Evolutionary conservation across 192 early-diverging fungal species (phyloP).

Genomic region (Backusella sp.): DNA sequence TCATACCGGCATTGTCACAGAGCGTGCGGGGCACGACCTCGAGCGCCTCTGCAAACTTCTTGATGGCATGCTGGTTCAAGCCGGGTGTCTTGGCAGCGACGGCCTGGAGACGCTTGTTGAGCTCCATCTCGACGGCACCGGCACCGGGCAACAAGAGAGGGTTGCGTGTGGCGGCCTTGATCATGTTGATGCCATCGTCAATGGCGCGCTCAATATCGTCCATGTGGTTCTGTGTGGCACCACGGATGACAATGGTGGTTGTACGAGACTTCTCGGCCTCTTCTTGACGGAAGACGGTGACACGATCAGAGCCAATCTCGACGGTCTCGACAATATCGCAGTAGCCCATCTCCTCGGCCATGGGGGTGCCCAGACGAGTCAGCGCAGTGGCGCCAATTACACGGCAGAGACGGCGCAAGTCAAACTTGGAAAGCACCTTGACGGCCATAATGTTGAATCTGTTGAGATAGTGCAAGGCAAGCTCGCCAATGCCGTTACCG

Average conservation of each 20-base stretch:
- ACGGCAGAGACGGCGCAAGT: slow-evolving; percentile 91
- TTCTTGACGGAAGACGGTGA: slow-evolving; percentile 97
- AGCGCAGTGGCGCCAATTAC: slow-evolving; percentile 91
- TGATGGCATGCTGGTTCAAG: slow-evolving; percentile 94
- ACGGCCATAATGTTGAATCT: slow-evolving; percentile 87
- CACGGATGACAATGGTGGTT: slow-evolving; percentile 94
- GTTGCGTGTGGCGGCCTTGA: slow-evolving; percentile 92
- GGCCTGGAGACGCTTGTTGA: slow-evolving; percentile 73
- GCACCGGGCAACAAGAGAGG: slow-evolving; percentile 86
- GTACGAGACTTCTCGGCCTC: slow-evolving; percentile 78
- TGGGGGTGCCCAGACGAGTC: slow-evolving; percentile 90
- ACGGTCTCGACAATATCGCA: slow-evolving; percentile 96
- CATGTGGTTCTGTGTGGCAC: slow-evolving; percentile 91
- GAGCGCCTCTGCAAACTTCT: slow-evolving; percentile 92
- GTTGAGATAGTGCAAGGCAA: slow-evolving; percentile 95
- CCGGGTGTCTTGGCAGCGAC: slow-evolving; percentile 90
- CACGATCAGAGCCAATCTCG: slow-evolving; percentile 96
- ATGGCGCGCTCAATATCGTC: slow-evolving; percentile 97
- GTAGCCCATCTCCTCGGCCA: slow-evolving; percentile 95
- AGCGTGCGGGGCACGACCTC: slow-evolving; percentile 95
- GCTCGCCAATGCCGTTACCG: slow-evolving; percentile 86
- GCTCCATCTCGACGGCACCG: slow-evolving; percentile 92
- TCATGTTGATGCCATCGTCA: slow-evolving; percentile 96
- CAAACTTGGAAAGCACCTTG: slow-evolving; percentile 94
- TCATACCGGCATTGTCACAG: slow-evolving; percentile 92